Conservation (phyloP, 805 yeast genomes). For the Yamadazyma sp. region DNA sequence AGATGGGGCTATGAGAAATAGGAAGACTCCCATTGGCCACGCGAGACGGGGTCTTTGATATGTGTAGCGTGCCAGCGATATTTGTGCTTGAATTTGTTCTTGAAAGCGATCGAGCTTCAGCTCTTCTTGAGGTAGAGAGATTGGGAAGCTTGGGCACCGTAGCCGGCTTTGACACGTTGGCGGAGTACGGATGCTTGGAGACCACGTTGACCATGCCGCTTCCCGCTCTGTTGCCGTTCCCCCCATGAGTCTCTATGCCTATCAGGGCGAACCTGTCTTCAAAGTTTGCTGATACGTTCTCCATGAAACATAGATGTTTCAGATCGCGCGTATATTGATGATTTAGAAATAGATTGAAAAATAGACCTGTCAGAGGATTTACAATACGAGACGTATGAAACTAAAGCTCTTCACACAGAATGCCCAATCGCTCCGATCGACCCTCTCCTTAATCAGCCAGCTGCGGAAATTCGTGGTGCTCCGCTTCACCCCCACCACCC, state of each 20-base stretch:
- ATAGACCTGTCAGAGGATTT: background rate
- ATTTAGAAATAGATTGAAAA: background rate
- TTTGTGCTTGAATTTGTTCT: conserved; percentile 12
- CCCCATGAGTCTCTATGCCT: conserved; percentile 6
- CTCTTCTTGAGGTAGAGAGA: conserved; percentile 17
- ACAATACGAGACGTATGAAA: conserved; percentile 11
- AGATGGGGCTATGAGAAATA: no score
- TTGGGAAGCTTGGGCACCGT: conserved; percentile 14
- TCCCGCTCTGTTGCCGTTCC: no score
- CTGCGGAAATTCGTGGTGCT: conserved; percentile 43
- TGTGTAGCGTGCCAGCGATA: conserved; percentile 7
- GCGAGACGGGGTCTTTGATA: conserved; percentile 13
- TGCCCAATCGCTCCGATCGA: conserved; percentile 8
- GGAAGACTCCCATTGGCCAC: no score
- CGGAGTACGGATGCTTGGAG: no score
- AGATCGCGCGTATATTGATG: conserved; percentile 2
- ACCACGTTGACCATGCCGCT: no score
- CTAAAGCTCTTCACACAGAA: conserved; percentile 12
- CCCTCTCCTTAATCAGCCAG: conserved; percentile 10
- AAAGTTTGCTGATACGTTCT: conserved; percentile 9
- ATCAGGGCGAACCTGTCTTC: conserved; percentile 16
- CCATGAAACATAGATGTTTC: conserved; percentile 4
- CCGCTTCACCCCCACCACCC: conserved; percentile 50
- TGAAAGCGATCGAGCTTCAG: conserved; percentile 14
- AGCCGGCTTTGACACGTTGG: background rate